phyloP scores from a whole-genome alignment of 352 stramenopile genomes.

The Blastocystis sp. region DNA sequence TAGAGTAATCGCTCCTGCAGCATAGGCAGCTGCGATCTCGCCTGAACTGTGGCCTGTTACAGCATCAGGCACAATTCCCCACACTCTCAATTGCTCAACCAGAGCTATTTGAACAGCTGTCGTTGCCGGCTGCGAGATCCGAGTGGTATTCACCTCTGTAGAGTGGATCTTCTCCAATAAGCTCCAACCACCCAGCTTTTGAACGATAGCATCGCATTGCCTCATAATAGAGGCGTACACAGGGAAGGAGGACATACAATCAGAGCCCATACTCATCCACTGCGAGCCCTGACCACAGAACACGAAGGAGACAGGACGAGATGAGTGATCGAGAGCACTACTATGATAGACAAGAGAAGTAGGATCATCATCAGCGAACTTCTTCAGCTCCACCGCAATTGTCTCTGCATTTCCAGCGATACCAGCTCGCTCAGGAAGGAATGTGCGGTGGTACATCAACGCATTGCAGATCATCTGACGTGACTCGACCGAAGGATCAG shows the following conservation, averaged over 20 bases:
- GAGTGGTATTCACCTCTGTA: slow-evolving; percentile 30
- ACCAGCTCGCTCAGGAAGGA: background rate
- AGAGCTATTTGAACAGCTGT: slow-evolving; percentile 60
- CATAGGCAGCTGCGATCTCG: slow-evolving; percentile 58
- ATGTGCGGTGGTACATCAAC: background rate
- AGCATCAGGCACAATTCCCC: slow-evolving; percentile 5
- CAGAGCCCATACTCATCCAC: slow-evolving; percentile 44
- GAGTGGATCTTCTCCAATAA: slow-evolving; percentile 18
- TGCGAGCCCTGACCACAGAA: slow-evolving; percentile 59
- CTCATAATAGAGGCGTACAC: background rate
- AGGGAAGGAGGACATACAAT: background rate
- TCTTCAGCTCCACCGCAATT: background rate
- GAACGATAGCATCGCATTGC: background rate
- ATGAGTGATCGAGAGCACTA: background rate
- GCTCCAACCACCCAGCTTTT: slow-evolving; percentile 17
- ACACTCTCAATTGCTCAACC: slow-evolving; percentile 31
- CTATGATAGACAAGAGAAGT: background rate
- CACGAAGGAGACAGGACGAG: background rate
- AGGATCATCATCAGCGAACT: background rate
- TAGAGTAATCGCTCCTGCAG: slow-evolving; percentile 42
- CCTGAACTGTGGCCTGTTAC: slow-evolving; percentile 40
- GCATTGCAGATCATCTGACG: background rate
- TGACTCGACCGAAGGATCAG: background rate
- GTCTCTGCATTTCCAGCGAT: background rate
- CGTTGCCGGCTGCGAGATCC: slow-evolving; percentile 50